phyloP scores from a whole-genome alignment of 306 rosid species.

The Pueraria montana region DNA sequence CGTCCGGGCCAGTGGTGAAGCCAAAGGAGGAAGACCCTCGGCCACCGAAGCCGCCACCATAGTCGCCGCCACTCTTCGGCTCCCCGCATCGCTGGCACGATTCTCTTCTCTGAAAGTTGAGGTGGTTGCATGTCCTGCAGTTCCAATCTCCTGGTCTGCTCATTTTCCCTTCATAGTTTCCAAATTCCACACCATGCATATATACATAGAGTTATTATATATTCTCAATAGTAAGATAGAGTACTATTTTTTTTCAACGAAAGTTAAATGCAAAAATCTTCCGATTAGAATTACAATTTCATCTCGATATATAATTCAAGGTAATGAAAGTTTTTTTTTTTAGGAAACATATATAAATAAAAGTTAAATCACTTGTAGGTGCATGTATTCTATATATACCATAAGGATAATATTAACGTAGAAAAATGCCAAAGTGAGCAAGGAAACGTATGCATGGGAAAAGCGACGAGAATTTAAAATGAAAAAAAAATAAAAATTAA shows the following conservation, averaged over 20 bases:
- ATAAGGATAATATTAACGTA: background rate
- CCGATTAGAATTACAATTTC: background rate
- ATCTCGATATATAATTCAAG: background rate
- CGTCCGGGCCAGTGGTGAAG: slow-evolving; percentile 87
- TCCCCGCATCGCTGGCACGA: slow-evolving; percentile 87
- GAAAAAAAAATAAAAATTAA: background rate
- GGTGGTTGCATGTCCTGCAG: slow-evolving; percentile 89
- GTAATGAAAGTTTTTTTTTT: too few species aligned
- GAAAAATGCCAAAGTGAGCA: background rate
- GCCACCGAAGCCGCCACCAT: slow-evolving; percentile 56
- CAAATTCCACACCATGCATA: slow-evolving; percentile 14
- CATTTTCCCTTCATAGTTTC: slow-evolving; percentile 53
- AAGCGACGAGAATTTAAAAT: background rate
- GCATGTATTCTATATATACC: background rate
- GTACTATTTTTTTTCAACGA: too few species aligned
- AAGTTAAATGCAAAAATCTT: background rate
- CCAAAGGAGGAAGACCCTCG: slow-evolving; percentile 62
- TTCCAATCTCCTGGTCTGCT: slow-evolving; percentile 97
- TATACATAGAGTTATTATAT: background rate
- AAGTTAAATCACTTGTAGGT: background rate
- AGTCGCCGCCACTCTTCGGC: slow-evolving; percentile 52
- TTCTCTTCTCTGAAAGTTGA: slow-evolving; percentile 89
- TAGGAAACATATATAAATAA: too few species aligned
- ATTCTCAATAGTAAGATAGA: background rate
- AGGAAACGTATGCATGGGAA: slow-evolving; percentile 28